Evolutionary conservation across 257 asterid genomes (phyloP).

Genomic region (Solanum neorickii): DNA sequence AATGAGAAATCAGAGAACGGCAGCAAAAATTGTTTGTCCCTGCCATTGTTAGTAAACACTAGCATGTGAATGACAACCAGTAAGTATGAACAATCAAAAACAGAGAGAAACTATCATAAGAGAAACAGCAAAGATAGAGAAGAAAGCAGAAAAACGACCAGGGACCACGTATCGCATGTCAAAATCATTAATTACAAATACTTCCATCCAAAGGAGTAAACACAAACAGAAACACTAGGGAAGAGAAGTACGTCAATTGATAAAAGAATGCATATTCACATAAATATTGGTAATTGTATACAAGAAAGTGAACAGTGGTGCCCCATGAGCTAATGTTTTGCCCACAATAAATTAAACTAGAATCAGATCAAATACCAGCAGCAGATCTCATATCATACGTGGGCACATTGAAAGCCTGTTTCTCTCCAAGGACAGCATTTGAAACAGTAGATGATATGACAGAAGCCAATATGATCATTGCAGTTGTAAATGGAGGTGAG

Average conservation of each 20-base stretch:
- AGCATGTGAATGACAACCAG: background rate
- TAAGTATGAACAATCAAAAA: background rate
- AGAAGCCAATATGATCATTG: conserved; percentile 96
- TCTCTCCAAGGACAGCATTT: conserved; percentile 97
- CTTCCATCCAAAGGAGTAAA: background rate
- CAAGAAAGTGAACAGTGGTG: background rate
- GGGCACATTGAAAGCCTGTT: conserved; percentile 98
- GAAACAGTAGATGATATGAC: conserved; percentile 98
- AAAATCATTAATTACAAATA: background rate
- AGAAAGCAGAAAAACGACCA: background rate
- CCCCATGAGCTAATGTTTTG: background rate
- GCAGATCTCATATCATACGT: conserved; percentile 99
- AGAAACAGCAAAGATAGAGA: background rate
- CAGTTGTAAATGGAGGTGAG: conserved; percentile 99
- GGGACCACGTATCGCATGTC: background rate
- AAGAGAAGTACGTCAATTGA: background rate
- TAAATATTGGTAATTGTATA: background rate
- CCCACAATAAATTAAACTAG: conserved; percentile 16
- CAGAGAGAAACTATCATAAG: background rate
- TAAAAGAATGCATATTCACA: background rate
- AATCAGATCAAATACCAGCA: conserved; percentile 91
- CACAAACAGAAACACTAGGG: background rate
- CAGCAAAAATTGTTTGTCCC: background rate
- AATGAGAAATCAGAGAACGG: background rate
- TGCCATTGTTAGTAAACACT: background rate